Percentiles rank a stretch among this genome's conserved stretches.
Evolutionary conservation across 495 filamentous ascomycete genomes (phyloP).

Genomic region (Hypomontagnella monticulosa): DNA sequence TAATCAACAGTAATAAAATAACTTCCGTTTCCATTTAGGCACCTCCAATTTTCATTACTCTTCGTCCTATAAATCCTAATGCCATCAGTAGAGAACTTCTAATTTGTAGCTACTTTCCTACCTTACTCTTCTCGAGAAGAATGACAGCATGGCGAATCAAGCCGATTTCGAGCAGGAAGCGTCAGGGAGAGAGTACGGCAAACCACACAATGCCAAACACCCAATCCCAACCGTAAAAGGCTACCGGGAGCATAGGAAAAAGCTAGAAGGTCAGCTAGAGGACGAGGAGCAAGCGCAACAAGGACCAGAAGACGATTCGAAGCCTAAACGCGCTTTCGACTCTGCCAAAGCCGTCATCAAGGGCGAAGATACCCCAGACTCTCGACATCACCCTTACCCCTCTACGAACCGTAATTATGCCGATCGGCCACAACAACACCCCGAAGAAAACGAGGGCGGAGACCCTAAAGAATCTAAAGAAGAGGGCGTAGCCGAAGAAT

Average conservation of each 20-base stretch:
- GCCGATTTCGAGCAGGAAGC: slow-evolving; percentile 60
- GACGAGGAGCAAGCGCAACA: slow-evolving; percentile 54
- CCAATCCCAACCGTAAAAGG: slow-evolving; percentile 70
- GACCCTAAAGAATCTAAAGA: slow-evolving; percentile 11
- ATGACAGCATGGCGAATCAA: slow-evolving; percentile 27
- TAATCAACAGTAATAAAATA: too few species aligned
- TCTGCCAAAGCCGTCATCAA: slow-evolving; percentile 56
- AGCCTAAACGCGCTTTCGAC: slow-evolving; percentile 48
- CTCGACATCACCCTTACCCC: slow-evolving; percentile 53
- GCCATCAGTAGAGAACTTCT: background rate
- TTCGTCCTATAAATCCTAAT: background rate
- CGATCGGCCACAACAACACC: slow-evolving; percentile 50
- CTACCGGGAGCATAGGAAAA: slow-evolving; percentile 65
- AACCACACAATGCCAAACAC: slow-evolving; percentile 65
- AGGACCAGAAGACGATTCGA: slow-evolving; percentile 51
- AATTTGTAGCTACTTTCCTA: background rate
- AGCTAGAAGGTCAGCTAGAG: slow-evolving; percentile 54
- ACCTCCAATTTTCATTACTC: too few species aligned
- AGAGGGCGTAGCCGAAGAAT: slow-evolving; percentile 12
- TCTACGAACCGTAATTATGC: slow-evolving; percentile 49
- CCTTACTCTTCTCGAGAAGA: background rate
- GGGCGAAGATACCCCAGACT: slow-evolving; percentile 46
- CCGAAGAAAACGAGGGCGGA: slow-evolving; percentile 69
- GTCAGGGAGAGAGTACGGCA: slow-evolving; percentile 55
- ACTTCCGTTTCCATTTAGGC: too few species aligned